Conservation (phyloP, 2,329 filamentous ascomycete genomes). For the Epichloe sylvatica region DNA sequence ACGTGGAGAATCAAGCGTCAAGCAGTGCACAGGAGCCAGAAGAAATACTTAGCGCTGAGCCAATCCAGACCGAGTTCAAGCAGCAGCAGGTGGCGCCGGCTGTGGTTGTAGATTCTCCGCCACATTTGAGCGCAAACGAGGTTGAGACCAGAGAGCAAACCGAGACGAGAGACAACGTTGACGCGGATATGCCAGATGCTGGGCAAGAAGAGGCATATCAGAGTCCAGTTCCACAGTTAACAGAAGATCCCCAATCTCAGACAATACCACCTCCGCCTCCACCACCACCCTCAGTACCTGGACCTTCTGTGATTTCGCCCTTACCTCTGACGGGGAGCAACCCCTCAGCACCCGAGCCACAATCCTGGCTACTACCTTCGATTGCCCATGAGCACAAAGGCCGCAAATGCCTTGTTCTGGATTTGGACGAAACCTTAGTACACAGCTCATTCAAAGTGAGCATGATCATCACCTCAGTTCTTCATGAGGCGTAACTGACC, state of each 20-base stretch:
- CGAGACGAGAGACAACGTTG: constrained; percentile 38
- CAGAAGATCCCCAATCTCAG: constrained; percentile 20
- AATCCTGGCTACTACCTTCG: constrained; percentile 67
- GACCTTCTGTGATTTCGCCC: constrained; percentile 26
- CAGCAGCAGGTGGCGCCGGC: constrained; percentile 28
- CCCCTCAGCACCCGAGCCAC: constrained; percentile 28
- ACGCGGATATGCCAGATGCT: constrained; percentile 54
- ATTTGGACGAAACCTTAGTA: constrained; percentile 91
- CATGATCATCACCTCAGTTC: neutral
- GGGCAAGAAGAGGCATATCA: constrained; percentile 39
- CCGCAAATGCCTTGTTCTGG: constrained; percentile 86
- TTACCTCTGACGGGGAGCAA: constrained; percentile 28
- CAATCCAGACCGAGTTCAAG: constrained; percentile 33
- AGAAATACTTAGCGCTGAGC: constrained; percentile 23
- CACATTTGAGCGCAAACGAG: constrained; percentile 14
- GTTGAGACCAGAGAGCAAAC: constrained; percentile 15
- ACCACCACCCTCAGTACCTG: constrained; percentile 22
- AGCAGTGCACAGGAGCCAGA: constrained; percentile 34
- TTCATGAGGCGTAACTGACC: constrained; percentile 2
- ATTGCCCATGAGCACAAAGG: constrained; percentile 67
- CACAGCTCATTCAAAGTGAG: constrained; percentile 91
- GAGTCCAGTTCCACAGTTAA: constrained; percentile 22
- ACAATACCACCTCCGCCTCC: constrained; percentile 33
- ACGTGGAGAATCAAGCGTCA: constrained; percentile 30
- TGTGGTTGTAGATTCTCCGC: constrained; percentile 29